phyloP scores from a whole-genome alignment of 176 grass and related monocot genomes.

The Saccharum officinarum region DNA sequence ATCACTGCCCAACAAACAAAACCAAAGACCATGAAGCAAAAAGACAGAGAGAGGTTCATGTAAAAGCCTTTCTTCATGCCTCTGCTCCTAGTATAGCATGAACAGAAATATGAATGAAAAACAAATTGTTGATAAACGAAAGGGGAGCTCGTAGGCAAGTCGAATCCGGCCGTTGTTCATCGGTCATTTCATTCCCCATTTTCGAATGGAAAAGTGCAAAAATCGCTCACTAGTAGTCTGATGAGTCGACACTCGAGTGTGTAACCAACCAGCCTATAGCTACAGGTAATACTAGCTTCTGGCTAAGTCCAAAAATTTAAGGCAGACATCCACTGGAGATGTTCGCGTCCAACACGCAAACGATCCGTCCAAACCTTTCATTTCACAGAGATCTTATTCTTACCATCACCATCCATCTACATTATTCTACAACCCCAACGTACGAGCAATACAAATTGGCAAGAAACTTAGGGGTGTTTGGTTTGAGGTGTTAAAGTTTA shows the following conservation, averaged over 20 bases:
- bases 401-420: no score
- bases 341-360: slow-evolving; percentile 34
- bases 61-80: neutral
- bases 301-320: no score
- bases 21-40: neutral
- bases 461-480: neutral
- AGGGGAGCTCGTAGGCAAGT: no score
- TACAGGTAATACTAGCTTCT: no score
- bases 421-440: neutral
- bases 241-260: neutral
- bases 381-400: neutral
- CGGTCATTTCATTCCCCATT: neutral
- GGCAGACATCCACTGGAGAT: slow-evolving; percentile 20
- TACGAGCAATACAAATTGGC: neutral
- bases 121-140: no score
- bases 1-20: neutral
- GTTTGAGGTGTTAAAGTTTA: no score
- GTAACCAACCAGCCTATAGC: neutral
- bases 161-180: neutral
- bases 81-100: neutral
- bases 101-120: no score
- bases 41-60: neutral
- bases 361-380: neutral
- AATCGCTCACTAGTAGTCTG: neutral
- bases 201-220: neutral